Conservation (phyloP, 768 basidiomycete species). For the Serpula lacrymans region DNA sequence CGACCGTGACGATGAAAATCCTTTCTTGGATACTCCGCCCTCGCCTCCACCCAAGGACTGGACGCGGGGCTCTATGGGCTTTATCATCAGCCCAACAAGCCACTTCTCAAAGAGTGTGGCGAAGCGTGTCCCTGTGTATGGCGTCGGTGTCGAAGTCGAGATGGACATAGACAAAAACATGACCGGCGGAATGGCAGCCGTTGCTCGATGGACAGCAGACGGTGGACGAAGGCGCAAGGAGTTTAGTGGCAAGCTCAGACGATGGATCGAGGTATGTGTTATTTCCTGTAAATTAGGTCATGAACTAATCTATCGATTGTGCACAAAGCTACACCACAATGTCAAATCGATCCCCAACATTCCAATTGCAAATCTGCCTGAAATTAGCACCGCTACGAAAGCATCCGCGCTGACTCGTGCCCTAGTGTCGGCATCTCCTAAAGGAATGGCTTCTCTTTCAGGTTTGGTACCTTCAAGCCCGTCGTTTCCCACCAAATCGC, state of each 20-base stretch:
- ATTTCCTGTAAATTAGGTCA: not conserved
- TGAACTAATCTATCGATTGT: conserved; percentile 4
- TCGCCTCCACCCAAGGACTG: conserved; percentile 55
- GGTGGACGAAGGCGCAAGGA: conserved; percentile 57
- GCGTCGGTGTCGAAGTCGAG: conserved; percentile 84
- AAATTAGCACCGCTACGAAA: conserved; percentile 48
- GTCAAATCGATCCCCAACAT: conserved; percentile 46
- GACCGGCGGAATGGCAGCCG: conserved; percentile 82
- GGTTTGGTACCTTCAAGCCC: conserved; percentile 28
- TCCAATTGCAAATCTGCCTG: conserved; percentile 65
- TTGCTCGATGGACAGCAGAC: conserved; percentile 81
- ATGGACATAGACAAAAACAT: conserved; percentile 80
- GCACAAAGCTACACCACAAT: conserved; percentile 49
- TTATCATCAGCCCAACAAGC: conserved; percentile 68
- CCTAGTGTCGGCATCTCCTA: conserved; percentile 73
- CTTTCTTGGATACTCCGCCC: conserved; percentile 53
- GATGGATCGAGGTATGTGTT: conserved; percentile 56
- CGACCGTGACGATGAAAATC: conserved; percentile 59
- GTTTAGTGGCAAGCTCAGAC: conserved; percentile 55
- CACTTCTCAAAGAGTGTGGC: conserved; percentile 66
- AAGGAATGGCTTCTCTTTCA: conserved; percentile 36
- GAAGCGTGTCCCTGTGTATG: conserved; percentile 75
- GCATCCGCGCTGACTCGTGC: conserved; percentile 67
- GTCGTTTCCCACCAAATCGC: conserved; percentile 37
- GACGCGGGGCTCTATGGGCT: conserved; percentile 78